Evolutionary conservation across 306 rosid genomes (phyloP), one percentile per base, ranked within the genome.

Genomic region (Dryas drummondii): DNA sequence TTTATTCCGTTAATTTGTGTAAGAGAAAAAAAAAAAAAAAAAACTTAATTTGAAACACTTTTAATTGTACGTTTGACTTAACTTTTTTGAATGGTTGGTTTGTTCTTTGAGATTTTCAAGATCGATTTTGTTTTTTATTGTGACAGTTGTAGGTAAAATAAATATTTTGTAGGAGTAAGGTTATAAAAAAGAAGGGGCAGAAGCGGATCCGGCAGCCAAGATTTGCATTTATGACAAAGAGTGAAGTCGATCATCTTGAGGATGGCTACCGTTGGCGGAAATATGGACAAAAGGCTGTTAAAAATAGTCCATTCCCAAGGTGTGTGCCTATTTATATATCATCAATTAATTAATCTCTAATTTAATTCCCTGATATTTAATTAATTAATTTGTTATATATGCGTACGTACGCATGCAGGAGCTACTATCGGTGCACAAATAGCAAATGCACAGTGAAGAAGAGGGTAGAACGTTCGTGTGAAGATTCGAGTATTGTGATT

Each of bases 231-330:
- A 82, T 94, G 97, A 94, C 98, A 0, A 94, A 94, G 83, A 94
- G 97, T 67, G 97, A 94, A 82, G 88, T 91, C 66, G 98, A 94
- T 87, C 86, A 94, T 78, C 97, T 94, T 58, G 98, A 94, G 78
- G 98, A 94, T 80, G 98, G 98, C 71, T 94, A 94, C 81, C 86
- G 98, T 59, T 94, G 98, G 98, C 75, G 98, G 71, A 94, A 94
- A 82, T 94, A 94, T 86, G 98, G 98, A 54, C 98, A 94, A 82
- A 94, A 94, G 77, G 98, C 98, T 7, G 98, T 94, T 26, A 94
- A 94, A 84, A 88, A 94, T 77, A 94, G 98, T 46, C 97, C 97
- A 1, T 94, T 87, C 70, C 98, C 98, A 61, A 87, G 98, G 98
- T 94, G 63, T 45, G 80, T 75, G 70, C 2, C 57, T 76, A 22